Evolutionary conservation across 495 filamentous ascomycete species (phyloP).

Genomic region (Podospora australis): DNA sequence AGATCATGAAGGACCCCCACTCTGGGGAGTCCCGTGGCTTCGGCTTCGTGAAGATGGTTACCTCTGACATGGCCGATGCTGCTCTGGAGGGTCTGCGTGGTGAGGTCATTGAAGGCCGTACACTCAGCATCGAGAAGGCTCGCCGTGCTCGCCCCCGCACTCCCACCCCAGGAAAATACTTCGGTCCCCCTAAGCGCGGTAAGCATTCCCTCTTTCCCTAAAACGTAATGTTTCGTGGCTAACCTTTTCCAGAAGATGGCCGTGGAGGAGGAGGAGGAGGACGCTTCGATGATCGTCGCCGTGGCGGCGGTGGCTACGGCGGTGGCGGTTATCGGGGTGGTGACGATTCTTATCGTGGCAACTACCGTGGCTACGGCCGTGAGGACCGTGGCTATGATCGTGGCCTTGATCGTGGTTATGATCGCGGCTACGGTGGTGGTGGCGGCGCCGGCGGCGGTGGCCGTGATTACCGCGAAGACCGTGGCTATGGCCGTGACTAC

Average conservation of each 20-base stretch:
- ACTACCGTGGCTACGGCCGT: conserved; percentile 42
- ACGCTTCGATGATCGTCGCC: conserved; percentile 23
- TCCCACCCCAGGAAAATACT: conserved; percentile 98
- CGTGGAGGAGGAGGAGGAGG: conserved; percentile 28
- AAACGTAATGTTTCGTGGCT: neutral
- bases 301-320: conserved; percentile 30
- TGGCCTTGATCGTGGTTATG: conserved; percentile 39
- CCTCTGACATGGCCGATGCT: conserved; percentile 86
- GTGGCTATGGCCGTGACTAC: conserved; percentile 48
- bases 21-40: conserved; percentile 98
- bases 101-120: conserved; percentile 91
- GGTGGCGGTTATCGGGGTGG: conserved; percentile 28
- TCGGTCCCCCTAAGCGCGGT: conserved; percentile 97
- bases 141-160: conserved; percentile 89
- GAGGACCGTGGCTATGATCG: conserved; percentile 45
- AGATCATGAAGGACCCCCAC: conserved; percentile 98
- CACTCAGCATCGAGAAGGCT: conserved; percentile 98
- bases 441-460: conserved; percentile 40
- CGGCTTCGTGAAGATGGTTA: conserved; percentile 98
- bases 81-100: conserved; percentile 95
- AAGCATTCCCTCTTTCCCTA: conserved; percentile 28
- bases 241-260: conserved; percentile 25
- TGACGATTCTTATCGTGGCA: conserved; percentile 39
- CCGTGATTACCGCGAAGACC: conserved; percentile 44
- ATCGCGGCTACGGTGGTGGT: conserved; percentile 45